Conservation (phyloP, 202 grass and related monocot species). For the Zoysia matrella region DNA sequence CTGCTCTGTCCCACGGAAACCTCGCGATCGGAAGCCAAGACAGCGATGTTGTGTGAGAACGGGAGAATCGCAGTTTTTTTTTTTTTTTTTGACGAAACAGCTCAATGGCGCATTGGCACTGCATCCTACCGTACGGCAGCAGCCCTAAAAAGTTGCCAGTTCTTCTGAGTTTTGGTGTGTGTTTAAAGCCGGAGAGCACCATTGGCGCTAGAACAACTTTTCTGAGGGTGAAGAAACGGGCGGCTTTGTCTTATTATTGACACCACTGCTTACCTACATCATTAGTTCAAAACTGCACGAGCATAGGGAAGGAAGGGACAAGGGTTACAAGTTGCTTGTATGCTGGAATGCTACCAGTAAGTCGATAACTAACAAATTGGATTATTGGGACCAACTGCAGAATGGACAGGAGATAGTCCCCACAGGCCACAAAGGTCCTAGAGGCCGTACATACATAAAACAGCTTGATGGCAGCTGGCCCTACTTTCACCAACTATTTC, state of each 20-base stretch:
- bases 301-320: conserved; percentile 8
- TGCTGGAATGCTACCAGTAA: conserved; percentile 8
- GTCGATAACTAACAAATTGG: neutral
- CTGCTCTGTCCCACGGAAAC: conserved; percentile 3
- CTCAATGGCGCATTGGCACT: neutral
- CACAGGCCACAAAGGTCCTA: neutral
- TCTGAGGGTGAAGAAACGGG: neutral
- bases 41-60: conserved; percentile 16
- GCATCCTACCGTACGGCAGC: neutral
- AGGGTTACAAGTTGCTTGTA: neutral
- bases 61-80: conserved; percentile 6
- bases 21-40: neutral
- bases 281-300: neutral
- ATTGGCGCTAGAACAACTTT: neutral
- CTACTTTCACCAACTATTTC: conserved; percentile 44
- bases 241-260: neutral
- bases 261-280: neutral
- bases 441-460: neutral
- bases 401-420: conserved; percentile 30
- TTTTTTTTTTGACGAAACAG: neutral
- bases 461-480: conserved; percentile 26
- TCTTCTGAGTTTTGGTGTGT: neutral
- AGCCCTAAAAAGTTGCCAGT: neutral
- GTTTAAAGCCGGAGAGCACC: neutral
- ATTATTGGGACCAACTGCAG: neutral